Conservation (phyloP, 2,329 filamentous ascomycete species). For the Pseudocercospora cruenta region DNA sequence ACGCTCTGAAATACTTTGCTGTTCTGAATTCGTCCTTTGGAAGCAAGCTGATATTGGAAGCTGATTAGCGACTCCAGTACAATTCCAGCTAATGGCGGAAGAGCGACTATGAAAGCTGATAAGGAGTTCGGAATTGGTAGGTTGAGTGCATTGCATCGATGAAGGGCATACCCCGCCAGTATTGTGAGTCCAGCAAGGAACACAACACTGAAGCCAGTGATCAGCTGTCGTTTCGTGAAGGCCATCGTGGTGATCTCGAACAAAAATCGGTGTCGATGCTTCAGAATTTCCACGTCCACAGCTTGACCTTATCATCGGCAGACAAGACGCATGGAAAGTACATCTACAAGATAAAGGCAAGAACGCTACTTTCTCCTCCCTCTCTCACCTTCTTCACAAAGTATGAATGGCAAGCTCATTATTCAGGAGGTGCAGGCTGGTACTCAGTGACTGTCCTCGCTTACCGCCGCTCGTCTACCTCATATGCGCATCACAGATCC, state of each 20-base stretch:
- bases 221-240: slow-evolving; percentile 43
- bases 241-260: slow-evolving; percentile 11
- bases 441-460: neutral
- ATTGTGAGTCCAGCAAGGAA: slow-evolving; percentile 47
- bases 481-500: neutral
- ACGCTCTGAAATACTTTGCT: slow-evolving; percentile 40
- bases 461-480: neutral
- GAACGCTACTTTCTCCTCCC: neutral
- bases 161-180: slow-evolving; percentile 44
- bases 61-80: slow-evolving; percentile 45
- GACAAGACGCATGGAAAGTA: neutral
- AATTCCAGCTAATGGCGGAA: slow-evolving; percentile 49
- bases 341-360: neutral
- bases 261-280: neutral
- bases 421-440: neutral
- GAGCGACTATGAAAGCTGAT: slow-evolving; percentile 45
- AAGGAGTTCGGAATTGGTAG: slow-evolving; percentile 49
- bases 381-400: neutral
- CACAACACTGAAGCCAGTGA: slow-evolving; percentile 45
- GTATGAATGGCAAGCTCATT: neutral
- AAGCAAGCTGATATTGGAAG: slow-evolving; percentile 37
- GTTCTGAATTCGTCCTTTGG: slow-evolving; percentile 29
- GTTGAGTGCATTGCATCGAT: slow-evolving; percentile 39
- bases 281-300: neutral
- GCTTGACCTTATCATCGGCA: neutral